Conservation (phyloP, 192 early-diverging fungal genomes). For the Coemansia sp. region DNA sequence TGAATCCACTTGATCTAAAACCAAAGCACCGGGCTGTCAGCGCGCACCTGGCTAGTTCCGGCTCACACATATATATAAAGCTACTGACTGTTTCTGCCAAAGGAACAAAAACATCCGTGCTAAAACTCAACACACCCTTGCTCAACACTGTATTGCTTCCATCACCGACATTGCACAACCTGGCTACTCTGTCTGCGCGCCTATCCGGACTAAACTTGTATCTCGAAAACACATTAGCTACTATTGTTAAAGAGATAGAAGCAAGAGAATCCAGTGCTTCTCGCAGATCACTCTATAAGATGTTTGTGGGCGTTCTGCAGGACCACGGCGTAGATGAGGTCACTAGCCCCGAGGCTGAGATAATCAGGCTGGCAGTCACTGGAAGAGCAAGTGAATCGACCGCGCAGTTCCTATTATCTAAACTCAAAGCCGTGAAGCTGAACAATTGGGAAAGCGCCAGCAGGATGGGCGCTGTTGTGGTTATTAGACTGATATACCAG, state of each 20-base stretch:
- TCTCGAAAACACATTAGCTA: conserved; percentile 21
- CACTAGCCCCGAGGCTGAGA: conserved; percentile 40
- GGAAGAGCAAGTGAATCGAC: conserved; percentile 41
- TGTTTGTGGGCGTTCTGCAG: conserved; percentile 33
- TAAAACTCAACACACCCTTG: conserved; percentile 22
- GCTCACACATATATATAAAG: not conserved
- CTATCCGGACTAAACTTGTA: conserved; percentile 34
- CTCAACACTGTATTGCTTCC: conserved; percentile 11
- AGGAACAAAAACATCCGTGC: not conserved
- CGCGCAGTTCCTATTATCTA: conserved; percentile 49
- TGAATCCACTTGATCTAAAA: not conserved
- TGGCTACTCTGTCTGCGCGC: conserved; percentile 27
- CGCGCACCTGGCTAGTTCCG: conserved; percentile 15
- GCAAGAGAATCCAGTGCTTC: conserved; percentile 25
- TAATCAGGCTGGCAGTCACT: conserved; percentile 32
- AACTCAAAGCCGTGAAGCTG: conserved; percentile 31
- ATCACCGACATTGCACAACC: conserved; percentile 16
- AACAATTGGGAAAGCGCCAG: conserved; percentile 43
- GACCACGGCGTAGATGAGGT: conserved; percentile 48
- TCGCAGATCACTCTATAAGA: conserved; percentile 13
- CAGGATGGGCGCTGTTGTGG: conserved; percentile 28
- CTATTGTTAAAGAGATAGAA: conserved; percentile 19
- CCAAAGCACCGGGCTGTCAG: not conserved
- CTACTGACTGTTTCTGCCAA: not conserved
- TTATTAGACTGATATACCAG: conserved; percentile 35